Evolutionary conservation across 148 eudicot species (phyloP).

Genomic region (Dianthus caryophyllus): DNA sequence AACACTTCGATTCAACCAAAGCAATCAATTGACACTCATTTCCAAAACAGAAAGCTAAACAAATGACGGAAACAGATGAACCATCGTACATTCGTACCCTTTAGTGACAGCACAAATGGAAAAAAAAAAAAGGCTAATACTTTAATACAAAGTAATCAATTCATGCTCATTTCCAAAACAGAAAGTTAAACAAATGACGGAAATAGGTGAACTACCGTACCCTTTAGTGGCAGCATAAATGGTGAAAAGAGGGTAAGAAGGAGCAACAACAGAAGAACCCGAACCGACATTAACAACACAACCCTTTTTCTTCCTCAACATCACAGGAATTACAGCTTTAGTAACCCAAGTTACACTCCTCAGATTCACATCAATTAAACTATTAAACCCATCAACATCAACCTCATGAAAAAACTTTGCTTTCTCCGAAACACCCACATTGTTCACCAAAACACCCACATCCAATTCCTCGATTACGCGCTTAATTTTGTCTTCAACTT

Average conservation of each 20-base stretch:
- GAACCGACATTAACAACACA: constrained; percentile 71
- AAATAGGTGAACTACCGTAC: constrained; percentile 31
- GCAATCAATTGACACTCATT: too few relatives aligned
- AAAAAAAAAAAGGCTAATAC: background rate
- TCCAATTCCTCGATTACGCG: constrained; percentile 53
- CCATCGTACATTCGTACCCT: too few relatives aligned
- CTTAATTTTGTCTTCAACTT: constrained; percentile 37
- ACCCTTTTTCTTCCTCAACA: constrained; percentile 64
- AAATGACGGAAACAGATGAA: too few relatives aligned
- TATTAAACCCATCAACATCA: constrained; percentile 36
- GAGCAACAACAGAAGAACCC: constrained; percentile 58
- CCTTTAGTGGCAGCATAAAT: constrained; percentile 73
- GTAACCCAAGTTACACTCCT: constrained; percentile 64
- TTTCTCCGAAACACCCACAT: constrained; percentile 39
- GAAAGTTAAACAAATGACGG: background rate
- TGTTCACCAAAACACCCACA: constrained; percentile 65
- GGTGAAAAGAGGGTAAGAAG: constrained; percentile 69
- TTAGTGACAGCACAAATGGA: too few relatives aligned
- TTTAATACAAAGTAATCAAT: background rate
- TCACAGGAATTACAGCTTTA: constrained; percentile 56
- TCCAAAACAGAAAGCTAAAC: too few relatives aligned
- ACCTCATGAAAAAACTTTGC: constrained; percentile 54
- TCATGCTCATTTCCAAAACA: too few relatives aligned
- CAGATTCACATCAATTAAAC: constrained; percentile 52
- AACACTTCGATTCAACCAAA: too few relatives aligned